Conservation (phyloP, 495 filamentous ascomycete genomes). For the Neurospora terricola region DNA sequence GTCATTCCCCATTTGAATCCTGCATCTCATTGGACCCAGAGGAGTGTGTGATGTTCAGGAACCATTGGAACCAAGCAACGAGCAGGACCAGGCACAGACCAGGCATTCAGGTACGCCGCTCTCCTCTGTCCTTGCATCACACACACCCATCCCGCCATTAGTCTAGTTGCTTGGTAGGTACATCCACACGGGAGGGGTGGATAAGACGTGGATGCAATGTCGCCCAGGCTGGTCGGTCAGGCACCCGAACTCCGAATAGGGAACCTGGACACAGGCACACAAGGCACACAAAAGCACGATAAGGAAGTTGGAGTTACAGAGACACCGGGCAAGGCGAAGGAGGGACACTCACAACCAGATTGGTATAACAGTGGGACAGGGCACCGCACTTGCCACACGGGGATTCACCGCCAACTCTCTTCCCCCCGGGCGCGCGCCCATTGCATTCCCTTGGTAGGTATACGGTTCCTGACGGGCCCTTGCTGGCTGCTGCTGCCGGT, state of each 20-base stretch:
- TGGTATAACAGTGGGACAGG: not conserved
- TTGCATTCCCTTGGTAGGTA: not conserved
- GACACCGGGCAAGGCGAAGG: not conserved
- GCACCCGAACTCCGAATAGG: not conserved
- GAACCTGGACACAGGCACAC: not conserved
- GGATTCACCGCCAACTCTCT: not conserved
- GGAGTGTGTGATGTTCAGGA: not conserved
- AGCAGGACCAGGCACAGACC: not conserved
- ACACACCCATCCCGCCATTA: not conserved
- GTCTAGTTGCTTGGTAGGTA: not conserved
- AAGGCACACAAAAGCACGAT: not conserved
- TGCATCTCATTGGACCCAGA: not conserved
- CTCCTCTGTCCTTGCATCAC: not conserved
- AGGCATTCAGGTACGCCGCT: constrained; percentile 1
- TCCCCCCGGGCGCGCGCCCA: not conserved
- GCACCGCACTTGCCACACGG: not conserved
- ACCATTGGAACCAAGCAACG: not conserved
- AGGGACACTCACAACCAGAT: not conserved
- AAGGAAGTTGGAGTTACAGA: not conserved
- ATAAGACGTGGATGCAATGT: not conserved
- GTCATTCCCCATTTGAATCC: not conserved
- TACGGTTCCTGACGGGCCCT: not conserved
- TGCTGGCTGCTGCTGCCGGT: not conserved
- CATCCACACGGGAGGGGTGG: not conserved
- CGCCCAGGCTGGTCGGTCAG: not conserved